Evolutionary conservation across 495 filamentous ascomycete species (phyloP).

Genomic region (Penicillium bovifimosum): DNA sequence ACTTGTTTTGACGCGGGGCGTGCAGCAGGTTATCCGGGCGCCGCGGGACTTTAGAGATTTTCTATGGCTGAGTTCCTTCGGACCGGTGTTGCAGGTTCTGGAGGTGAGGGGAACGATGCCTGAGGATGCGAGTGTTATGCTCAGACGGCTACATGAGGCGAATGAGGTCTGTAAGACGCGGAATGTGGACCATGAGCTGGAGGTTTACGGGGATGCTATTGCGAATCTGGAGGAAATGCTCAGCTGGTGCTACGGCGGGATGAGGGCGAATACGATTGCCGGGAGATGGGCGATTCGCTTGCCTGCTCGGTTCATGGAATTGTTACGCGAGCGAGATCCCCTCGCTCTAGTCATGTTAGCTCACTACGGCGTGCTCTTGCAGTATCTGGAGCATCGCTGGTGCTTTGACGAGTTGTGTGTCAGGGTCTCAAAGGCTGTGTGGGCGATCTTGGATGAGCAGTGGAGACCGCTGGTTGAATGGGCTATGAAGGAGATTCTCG

Average conservation of each 20-base stretch:
- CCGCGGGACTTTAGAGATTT: conserved; percentile 22
- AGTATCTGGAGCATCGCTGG: conserved; percentile 39
- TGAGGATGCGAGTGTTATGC: conserved; percentile 14
- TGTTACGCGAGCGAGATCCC: conserved; percentile 47
- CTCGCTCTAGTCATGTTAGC: conserved; percentile 49
- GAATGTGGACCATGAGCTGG: conserved; percentile 28
- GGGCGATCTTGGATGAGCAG: conserved; percentile 31
- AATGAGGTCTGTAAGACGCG: conserved; percentile 24
- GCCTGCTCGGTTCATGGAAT: conserved; percentile 43
- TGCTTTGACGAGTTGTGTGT: conserved; percentile 44
- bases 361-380: conserved; percentile 43
- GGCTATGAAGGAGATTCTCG: conserved; percentile 35
- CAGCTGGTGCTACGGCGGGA: conserved; percentile 22
- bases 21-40: conserved; percentile 37
- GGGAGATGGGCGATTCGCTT: conserved; percentile 47
- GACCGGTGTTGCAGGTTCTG: conserved; percentile 27
- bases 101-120: conserved; percentile 17
- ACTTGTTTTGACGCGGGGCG: conserved; percentile 39
- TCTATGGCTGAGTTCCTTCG: conserved; percentile 26
- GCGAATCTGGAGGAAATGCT: conserved; percentile 31
- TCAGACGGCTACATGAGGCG: conserved; percentile 26
- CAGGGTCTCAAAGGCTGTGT: conserved; percentile 32
- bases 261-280: conserved; percentile 24
- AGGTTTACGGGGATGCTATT: conserved; percentile 31
- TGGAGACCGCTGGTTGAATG: conserved; percentile 34